phyloP scores from a whole-genome alignment of 768 basidiomycete genomes.

The Boletellus ananiceps region DNA sequence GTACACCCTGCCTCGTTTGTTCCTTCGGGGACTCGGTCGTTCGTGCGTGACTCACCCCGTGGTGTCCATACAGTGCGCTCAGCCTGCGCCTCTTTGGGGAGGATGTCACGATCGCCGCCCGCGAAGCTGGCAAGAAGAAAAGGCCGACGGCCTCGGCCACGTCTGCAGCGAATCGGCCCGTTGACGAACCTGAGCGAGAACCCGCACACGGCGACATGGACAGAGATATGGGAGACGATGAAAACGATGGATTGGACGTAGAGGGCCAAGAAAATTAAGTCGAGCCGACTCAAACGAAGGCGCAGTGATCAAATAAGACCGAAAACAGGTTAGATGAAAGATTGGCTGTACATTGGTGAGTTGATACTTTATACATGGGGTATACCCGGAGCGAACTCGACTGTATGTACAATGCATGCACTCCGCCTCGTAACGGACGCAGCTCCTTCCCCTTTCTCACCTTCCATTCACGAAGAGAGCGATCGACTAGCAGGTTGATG shows the following conservation, averaged over 20 bases:
- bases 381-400: too few relatives aligned
- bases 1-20: slow-evolving; percentile 36
- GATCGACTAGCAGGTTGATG: too few relatives aligned
- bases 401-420: too few relatives aligned
- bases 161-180: not conserved
- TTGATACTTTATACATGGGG: too few relatives aligned
- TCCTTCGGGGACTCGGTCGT: too few relatives aligned
- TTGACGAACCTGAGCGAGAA: not conserved
- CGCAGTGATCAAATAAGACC: too few relatives aligned
- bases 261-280: slow-evolving; percentile 10
- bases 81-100: slow-evolving; percentile 80
- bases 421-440: too few relatives aligned
- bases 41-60: not conserved
- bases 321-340: too few relatives aligned
- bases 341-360: too few relatives aligned
- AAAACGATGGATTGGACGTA: slow-evolving; percentile 8
- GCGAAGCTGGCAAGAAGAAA: slow-evolving; percentile 32
- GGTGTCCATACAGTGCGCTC: slow-evolving; percentile 55
- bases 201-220: slow-evolving; percentile 3
- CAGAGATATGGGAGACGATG: slow-evolving; percentile 3
- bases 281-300: too few relatives aligned
- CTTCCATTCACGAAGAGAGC: too few relatives aligned
- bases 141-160: not conserved
- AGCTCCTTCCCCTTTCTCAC: too few relatives aligned
- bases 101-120: slow-evolving; percentile 60